Evolutionary conservation across 2,329 filamentous ascomycete species (phyloP), one percentile per base, ranked within the genome.

Genomic region (Nemania sp.): DNA sequence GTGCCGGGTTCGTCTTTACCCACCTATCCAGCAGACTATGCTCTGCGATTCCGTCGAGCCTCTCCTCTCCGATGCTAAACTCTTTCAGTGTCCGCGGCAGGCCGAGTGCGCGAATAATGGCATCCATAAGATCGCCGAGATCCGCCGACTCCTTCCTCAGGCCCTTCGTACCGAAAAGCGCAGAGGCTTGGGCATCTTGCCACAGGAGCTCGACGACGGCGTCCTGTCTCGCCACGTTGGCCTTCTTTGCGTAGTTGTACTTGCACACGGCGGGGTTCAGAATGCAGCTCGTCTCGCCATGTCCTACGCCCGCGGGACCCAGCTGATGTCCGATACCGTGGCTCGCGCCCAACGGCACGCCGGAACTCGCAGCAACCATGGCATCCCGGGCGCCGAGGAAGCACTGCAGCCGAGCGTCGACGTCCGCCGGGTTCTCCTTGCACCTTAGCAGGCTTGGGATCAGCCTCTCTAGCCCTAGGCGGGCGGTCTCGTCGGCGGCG

Each of bases 221-320:
- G 10, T 70, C 66, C 69, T 84, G 82, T 17, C 77, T 72, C 9
- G 76, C 74, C 2, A 67, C 54, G 40, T 72, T 72, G 60, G 76
- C 75, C 5, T 77, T 77, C 50, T 77, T 70, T 37, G 68, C 70
- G 1, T 75, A 74, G 59, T 87, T 88, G 67, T 77, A 87, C 67
- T 81, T 82, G 68, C 82, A 82, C 5, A 87, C 83, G 0, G 80
- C 78, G 0, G 84, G 83, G 37, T 81, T 75, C 57, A 84, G 74
- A 47, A 82, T 80, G 68, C 80, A 87, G 65, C 81, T 84, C 29
- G 84, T 87, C 70, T 86, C 83, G 11, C 85, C 85, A 67, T 88
- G 84, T 0, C 81, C 80, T 2, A 87, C 84, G 0, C 84, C 84
- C 2, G 83, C 69, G 0, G 83, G 83, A 0, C 81, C 81, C 0